Evolutionary conservation across 2,329 filamentous ascomycete genomes (phyloP), one percentile per base, ranked within the genome.

Genomic region (Scleromitrula shiraiana): DNA sequence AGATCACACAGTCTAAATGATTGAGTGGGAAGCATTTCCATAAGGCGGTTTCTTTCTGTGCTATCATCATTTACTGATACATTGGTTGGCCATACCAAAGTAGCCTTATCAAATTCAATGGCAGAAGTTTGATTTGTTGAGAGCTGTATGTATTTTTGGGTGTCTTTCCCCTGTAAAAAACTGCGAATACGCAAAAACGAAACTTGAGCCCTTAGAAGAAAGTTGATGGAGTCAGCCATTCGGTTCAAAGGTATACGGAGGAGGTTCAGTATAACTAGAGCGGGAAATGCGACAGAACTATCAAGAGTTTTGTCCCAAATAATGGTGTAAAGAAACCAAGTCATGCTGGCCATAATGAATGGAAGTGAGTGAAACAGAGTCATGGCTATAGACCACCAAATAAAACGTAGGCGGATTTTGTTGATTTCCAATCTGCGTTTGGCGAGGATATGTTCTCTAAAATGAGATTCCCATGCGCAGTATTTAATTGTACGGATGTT

Each of bases 401-500:
- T 7, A 29, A 29, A 29, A 29, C 26, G 26, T 7, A 12, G 12
- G 7, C 26, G 7, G 7, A 29, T 7, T 12, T 7, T 29, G 7
- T 29, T 29, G 26, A 29, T 7, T 12, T 29, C 26, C 12, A 29
- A 12, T 12, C 26, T 29, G 7, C 26, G 7, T 12, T 29, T 29
- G 7, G 12, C 26, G 7, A 7, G 7, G 12, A 29, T 12, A 29
- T 29, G 7, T 12, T 29, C 12, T 29, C 26, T 7, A 7, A 29
- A 7, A 7, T 29, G 26, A 29, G 12, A 7, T 7, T 29, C 82
- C 82, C 82, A 85, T 0, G 82, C 81, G 59, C 85, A 85, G 61
- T 80, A 85, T 56, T 85, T 85, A 69, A 85, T 84, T 56, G 85
- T 85, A 35, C 81, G 75, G 50, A 85, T 84, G 56, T 85, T 85